These are phyloP conservation scores for Eucommia ulmoides DNA, from an alignment of 257 asterid species.

Conservation along the genomic window DNA sequence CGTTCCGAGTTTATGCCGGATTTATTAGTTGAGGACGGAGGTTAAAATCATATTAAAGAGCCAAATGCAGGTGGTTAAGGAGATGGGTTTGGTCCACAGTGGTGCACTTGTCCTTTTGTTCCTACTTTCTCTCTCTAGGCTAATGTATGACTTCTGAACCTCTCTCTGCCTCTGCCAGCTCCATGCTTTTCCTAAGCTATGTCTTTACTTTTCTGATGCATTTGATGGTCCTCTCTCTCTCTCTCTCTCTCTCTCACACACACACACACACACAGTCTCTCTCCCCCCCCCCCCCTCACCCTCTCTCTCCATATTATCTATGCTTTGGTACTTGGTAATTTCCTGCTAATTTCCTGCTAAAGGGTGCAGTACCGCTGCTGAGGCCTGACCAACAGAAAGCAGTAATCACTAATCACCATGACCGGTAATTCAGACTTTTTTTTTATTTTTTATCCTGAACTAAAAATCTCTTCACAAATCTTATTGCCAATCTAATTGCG, in stretches of 20 bases:
- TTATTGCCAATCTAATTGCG: too few relatives aligned
- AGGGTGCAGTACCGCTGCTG: too few relatives aligned
- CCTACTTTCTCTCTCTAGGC: slow-evolving; percentile 1
- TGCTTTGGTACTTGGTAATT: too few relatives aligned
- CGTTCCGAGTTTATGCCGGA: neutral
- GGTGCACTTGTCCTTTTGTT: slow-evolving; percentile 12
- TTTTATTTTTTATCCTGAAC: too few relatives aligned
- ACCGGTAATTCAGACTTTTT: too few relatives aligned
- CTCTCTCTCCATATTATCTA: too few relatives aligned
- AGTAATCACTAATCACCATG: too few relatives aligned
- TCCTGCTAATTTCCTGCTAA: too few relatives aligned
- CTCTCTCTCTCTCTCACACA: slow-evolving; percentile 2
- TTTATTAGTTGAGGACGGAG: neutral
- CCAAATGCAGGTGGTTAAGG: neutral
- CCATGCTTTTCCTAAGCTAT: slow-evolving; percentile 39
- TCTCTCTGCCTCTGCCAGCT: slow-evolving; percentile 17
- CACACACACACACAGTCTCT: too few relatives aligned
- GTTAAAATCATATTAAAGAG: neutral
- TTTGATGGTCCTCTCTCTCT: slow-evolving; percentile 10
- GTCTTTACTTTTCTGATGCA: slow-evolving; percentile 27
- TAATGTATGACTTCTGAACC: slow-evolving; percentile 8
- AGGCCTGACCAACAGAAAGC: too few relatives aligned
- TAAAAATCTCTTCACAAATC: too few relatives aligned
- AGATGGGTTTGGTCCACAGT: slow-evolving; percentile 12
- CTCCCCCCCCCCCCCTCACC: too few relatives aligned